A percentile compares a stretch with the other conserved stretches of the same genome.
Evolutionary conservation across 305 asterid species (phyloP).

Genomic region (Andrographis paniculata): DNA sequence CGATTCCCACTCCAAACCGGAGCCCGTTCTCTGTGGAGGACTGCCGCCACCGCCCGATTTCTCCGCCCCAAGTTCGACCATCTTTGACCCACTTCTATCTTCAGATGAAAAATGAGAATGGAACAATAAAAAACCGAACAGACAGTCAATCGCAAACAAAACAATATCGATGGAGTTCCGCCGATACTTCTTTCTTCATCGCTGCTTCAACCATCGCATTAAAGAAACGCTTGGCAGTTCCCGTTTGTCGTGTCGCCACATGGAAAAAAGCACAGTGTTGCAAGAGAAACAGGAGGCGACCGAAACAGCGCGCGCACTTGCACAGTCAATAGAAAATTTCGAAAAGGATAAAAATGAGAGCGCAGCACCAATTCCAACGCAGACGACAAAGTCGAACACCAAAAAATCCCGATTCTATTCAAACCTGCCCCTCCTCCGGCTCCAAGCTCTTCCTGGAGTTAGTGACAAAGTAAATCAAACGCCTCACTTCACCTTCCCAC

Average conservation of each 20-base stretch:
- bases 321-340: too few relatives aligned
- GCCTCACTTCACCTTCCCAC: too few relatives aligned
- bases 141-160: not conserved
- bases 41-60: not conserved
- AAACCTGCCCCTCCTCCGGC: too few relatives aligned
- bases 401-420: too few relatives aligned
- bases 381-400: too few relatives aligned
- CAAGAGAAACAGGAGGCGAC: too few relatives aligned
- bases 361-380: too few relatives aligned
- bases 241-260: not conserved
- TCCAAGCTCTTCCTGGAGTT: too few relatives aligned
- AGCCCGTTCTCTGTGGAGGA: not conserved
- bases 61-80: constrained; percentile 17
- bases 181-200: not conserved
- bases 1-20: constrained; percentile 2
- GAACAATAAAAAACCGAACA: not conserved
- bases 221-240: not conserved
- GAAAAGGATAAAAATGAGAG: too few relatives aligned
- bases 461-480: too few relatives aligned
- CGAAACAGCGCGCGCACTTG: too few relatives aligned
- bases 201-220: not conserved
- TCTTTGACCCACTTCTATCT: not conserved
- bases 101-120: not conserved
- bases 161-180: not conserved
- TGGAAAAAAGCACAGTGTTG: not conserved